Evolutionary conservation across 768 basidiomycete species (phyloP).

Genomic region (Kwoniella shandongensis): DNA sequence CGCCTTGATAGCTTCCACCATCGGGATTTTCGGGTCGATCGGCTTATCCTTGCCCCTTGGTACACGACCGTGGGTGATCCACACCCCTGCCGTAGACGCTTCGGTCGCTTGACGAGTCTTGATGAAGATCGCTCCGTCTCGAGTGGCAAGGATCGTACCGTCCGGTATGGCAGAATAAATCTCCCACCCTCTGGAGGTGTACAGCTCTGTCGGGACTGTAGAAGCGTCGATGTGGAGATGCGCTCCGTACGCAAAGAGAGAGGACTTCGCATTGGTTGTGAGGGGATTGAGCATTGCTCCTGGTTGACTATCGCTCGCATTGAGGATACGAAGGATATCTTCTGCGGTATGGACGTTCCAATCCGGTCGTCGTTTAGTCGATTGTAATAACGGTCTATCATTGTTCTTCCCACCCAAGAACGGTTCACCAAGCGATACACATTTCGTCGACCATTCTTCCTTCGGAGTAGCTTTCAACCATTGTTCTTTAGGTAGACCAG

Average conservation of each 20-base stretch:
- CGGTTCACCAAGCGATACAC: constrained; percentile 14
- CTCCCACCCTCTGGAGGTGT: constrained; percentile 18
- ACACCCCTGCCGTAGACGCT: constrained; percentile 23
- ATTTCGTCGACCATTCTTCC: constrained; percentile 12
- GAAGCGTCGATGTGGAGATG: constrained; percentile 28
- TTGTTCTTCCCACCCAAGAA: constrained; percentile 33
- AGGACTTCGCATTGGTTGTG: constrained; percentile 21
- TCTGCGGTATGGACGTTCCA: constrained; percentile 31
- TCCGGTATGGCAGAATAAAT: constrained; percentile 23
- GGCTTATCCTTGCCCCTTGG: constrained; percentile 35
- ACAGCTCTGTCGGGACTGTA: constrained; percentile 22
- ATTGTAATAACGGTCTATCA: constrained; percentile 39
- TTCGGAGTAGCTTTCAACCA: constrained; percentile 19
- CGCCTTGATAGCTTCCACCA: constrained; percentile 33
- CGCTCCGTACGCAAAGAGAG: constrained; percentile 44
- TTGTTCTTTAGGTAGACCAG: constrained; percentile 11
- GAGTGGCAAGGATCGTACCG: constrained; percentile 35
- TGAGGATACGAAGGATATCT: constrained; percentile 31
- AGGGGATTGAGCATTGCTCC: constrained; percentile 36
- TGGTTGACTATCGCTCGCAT: constrained; percentile 45
- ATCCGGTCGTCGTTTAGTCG: constrained; percentile 29
- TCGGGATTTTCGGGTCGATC: constrained; percentile 43
- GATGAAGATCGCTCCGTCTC: constrained; percentile 45
- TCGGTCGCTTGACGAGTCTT: constrained; percentile 27
- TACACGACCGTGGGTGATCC: constrained; percentile 48